Evolutionary conservation across 2,329 filamentous ascomycete genomes (phyloP).

Genomic region (Teratosphaeria nubilosa): DNA sequence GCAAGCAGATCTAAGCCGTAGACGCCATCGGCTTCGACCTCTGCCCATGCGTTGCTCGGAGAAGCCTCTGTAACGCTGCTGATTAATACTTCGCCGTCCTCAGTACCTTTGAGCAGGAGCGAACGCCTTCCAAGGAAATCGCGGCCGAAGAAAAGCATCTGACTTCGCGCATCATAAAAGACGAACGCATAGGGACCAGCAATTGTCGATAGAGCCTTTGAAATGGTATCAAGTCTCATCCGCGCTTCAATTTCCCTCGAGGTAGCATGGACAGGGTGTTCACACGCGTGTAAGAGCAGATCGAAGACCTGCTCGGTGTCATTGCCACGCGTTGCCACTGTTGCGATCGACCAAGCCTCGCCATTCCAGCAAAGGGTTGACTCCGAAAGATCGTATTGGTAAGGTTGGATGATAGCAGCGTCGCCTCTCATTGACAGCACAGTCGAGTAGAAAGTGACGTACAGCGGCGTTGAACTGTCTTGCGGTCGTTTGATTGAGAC

Average conservation of each 20-base stretch:
- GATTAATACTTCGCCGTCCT: conserved; percentile 47
- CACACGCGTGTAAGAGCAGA: conserved; percentile 33
- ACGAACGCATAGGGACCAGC: conserved; percentile 80
- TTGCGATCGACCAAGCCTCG: conserved; percentile 73
- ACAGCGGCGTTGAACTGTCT: conserved; percentile 17
- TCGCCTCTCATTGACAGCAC: conserved; percentile 83
- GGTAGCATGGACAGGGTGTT: not conserved
- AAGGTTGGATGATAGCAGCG: conserved; percentile 61
- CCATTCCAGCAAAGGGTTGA: conserved; percentile 93
- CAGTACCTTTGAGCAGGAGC: conserved; percentile 49
- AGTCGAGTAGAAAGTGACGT: conserved; percentile 63
- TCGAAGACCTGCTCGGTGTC: conserved; percentile 64
- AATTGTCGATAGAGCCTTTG: conserved; percentile 10
- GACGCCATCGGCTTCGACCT: conserved; percentile 77
- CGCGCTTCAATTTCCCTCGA: not conserved
- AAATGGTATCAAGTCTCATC: not conserved
- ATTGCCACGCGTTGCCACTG: conserved; percentile 55
- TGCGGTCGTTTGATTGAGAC: not conserved
- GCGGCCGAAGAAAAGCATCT: conserved; percentile 67
- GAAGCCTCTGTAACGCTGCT: conserved; percentile 59
- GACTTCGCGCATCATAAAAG: conserved; percentile 57
- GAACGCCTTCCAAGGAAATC: conserved; percentile 84
- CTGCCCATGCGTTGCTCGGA: conserved; percentile 49
- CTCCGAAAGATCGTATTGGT: conserved; percentile 42
- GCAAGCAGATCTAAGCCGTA: conserved; percentile 53